Percentiles rank a stretch among this genome's conserved stretches.
phyloP scores from a whole-genome alignment of 1,139 yeast species.

The Taphrina deformans region DNA sequence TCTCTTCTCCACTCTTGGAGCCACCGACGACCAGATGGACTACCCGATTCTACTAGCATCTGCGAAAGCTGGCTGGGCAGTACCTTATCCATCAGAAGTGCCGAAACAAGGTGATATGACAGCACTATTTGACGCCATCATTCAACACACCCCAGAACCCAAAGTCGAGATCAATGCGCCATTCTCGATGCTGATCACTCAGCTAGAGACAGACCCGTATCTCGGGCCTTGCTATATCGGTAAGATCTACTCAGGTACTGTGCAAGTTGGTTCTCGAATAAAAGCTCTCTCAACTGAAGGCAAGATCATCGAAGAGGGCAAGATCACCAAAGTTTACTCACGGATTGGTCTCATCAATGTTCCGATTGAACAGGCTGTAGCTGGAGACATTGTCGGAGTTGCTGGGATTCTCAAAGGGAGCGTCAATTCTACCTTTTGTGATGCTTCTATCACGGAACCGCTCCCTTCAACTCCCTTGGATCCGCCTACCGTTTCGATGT shows the following conservation, averaged over 20 bases:
- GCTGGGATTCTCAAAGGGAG: slow-evolving; percentile 30
- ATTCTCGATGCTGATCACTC: slow-evolving; percentile 29
- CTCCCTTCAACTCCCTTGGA: slow-evolving; percentile 28
- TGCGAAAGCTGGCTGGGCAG: slow-evolving; percentile 33
- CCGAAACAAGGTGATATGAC: slow-evolving; percentile 22
- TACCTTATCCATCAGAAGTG: slow-evolving; percentile 5
- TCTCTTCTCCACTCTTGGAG: slow-evolving; percentile 38
- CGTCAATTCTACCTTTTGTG: slow-evolving; percentile 31
- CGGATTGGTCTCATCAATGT: slow-evolving; percentile 25
- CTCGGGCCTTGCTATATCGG: slow-evolving; percentile 31
- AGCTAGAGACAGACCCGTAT: slow-evolving; percentile 26
- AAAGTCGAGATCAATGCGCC: slow-evolving; percentile 21
- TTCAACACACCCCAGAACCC: slow-evolving; percentile 28
- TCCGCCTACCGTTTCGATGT: slow-evolving; percentile 32
- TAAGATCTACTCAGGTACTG: slow-evolving; percentile 28
- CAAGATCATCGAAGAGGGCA: slow-evolving; percentile 25
- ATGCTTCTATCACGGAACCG: slow-evolving; percentile 5
- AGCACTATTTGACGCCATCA: slow-evolving; percentile 26
- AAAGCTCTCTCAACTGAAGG: slow-evolving; percentile 32
- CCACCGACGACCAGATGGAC: slow-evolving; percentile 33
- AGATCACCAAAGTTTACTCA: slow-evolving; percentile 29
- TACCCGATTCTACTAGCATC: slow-evolving; percentile 26
- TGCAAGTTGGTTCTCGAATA: slow-evolving; percentile 13
- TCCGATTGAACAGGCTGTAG: slow-evolving; percentile 24
- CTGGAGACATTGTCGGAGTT: slow-evolving; percentile 30